Percentiles rank a stretch among this genome's conserved stretches.
Conservation (phyloP, 305 asterid species). For the Caryopteris hybrid region DNA sequence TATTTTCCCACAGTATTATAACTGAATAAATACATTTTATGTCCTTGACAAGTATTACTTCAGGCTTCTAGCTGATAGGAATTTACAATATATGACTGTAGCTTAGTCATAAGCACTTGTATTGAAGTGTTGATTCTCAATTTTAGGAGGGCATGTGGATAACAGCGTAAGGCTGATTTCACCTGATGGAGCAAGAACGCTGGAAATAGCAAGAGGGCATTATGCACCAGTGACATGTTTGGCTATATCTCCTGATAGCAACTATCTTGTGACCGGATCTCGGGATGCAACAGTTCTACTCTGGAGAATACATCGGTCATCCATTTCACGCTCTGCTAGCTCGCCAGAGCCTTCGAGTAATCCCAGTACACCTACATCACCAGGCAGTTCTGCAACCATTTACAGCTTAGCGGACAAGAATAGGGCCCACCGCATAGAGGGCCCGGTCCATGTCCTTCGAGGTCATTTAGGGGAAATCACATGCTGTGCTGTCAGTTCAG, state of each 20-base stretch:
- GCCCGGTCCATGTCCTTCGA: conserved; percentile 90
- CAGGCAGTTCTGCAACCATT: conserved; percentile 32
- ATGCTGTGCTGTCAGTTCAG: conserved; percentile 85
- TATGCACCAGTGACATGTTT: conserved; percentile 95
- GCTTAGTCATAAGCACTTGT: neutral
- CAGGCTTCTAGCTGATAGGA: conserved; percentile 5
- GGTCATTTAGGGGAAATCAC: conserved; percentile 86
- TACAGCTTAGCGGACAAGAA: conserved; percentile 43
- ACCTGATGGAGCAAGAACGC: conserved; percentile 90
- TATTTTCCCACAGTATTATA: neutral
- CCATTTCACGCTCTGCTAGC: conserved; percentile 44
- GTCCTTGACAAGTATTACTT: neutral
- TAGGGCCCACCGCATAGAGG: conserved; percentile 66
- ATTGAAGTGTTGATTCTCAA: conserved; percentile 19
- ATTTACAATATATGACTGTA: neutral
- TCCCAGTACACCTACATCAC: conserved; percentile 57
- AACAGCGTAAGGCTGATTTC: conserved; percentile 86
- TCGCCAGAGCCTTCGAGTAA: conserved; percentile 53
- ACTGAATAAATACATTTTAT: neutral
- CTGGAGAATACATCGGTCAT: conserved; percentile 78
- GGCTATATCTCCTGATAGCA: conserved; percentile 77
- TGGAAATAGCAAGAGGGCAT: conserved; percentile 95
- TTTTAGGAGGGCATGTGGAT: conserved; percentile 93
- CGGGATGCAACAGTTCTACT: conserved; percentile 79
- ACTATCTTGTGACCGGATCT: conserved; percentile 89